phyloP scores from a whole-genome alignment of 345 rosid species.

The Eucalyptus caleyi region DNA sequence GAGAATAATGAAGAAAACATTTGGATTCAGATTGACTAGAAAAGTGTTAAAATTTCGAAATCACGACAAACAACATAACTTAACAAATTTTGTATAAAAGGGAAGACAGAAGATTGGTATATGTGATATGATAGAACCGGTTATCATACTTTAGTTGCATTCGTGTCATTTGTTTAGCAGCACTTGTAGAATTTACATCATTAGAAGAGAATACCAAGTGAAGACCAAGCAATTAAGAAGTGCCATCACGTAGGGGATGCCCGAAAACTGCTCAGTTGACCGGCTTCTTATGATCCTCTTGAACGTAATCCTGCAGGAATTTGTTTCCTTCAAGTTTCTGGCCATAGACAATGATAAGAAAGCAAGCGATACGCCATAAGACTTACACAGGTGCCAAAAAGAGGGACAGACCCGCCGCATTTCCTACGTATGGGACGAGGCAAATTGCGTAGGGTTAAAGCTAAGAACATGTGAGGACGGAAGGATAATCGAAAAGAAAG shows the following conservation, averaged over 20 bases:
- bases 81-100: not conserved
- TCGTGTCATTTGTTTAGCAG: not conserved
- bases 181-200: not conserved
- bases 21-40: not conserved
- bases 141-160: not conserved
- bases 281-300: conserved; percentile 13
- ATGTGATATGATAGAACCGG: not conserved
- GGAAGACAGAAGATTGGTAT: not conserved
- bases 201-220: conserved; percentile 15
- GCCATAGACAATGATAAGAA: not conserved
- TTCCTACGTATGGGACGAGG: not conserved
- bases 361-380: not conserved
- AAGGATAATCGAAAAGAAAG: not conserved
- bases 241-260: conserved; percentile 22
- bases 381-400: not conserved
- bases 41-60: not conserved
- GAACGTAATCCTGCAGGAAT: conserved; percentile 8
- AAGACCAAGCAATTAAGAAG: conserved; percentile 25
- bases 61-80: not conserved
- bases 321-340: not conserved
- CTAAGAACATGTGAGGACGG: not conserved
- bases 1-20: not conserved
- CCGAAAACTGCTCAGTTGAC: conserved; percentile 24
- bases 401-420: not conserved
- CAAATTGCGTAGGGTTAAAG: not conserved